phyloP scores from a whole-genome alignment of 345 rosid genomes.

The Mercurialis annua region DNA sequence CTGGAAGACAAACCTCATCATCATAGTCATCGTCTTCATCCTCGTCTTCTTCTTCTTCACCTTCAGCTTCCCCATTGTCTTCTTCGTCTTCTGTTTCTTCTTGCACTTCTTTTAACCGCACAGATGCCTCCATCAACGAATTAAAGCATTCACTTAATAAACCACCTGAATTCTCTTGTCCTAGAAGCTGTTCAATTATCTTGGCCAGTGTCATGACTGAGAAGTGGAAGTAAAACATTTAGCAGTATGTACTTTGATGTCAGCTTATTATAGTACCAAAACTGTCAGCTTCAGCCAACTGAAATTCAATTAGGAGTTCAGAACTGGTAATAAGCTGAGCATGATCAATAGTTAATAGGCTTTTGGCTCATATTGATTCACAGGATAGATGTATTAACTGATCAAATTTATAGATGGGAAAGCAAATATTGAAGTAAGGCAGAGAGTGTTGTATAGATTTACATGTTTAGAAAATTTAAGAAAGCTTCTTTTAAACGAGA shows the following conservation, averaged over 20 bases:
- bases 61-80: constrained; percentile 48
- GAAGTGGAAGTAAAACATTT: constrained; percentile 29
- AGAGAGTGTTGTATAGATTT: neutral
- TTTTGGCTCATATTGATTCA: neutral
- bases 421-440: neutral
- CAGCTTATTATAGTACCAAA: neutral
- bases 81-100: constrained; percentile 54
- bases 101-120: constrained; percentile 48
- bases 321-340: neutral
- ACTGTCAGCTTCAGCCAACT: neutral
- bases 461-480: neutral
- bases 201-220: constrained; percentile 63
- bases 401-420: neutral
- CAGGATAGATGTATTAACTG: neutral
- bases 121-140: constrained; percentile 58
- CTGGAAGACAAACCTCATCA: constrained; percentile 46
- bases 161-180: constrained; percentile 34
- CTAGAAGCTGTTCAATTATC: constrained; percentile 57
- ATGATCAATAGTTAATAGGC: neutral
- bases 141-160: constrained; percentile 48
- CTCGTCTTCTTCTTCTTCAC: constrained; percentile 32
- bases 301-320: neutral
- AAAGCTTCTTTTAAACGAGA: constrained; percentile 5
- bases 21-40: constrained; percentile 34
- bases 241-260: constrained; percentile 3